phyloP scores from a whole-genome alignment of 768 basidiomycete species.

The Mycena venus region DNA sequence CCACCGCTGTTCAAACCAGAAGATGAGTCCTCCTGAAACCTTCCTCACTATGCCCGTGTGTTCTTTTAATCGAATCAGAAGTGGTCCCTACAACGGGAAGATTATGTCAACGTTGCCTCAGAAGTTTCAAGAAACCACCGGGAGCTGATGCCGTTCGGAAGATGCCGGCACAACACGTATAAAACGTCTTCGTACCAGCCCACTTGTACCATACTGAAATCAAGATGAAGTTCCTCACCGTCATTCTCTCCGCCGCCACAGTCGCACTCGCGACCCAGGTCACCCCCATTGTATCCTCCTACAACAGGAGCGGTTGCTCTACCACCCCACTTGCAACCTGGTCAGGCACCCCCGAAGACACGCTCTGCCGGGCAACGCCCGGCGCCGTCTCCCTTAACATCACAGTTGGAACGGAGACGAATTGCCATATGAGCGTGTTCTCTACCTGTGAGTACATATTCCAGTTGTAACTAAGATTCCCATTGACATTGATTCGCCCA shows the following conservation, averaged over 20 bases:
- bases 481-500: not conserved
- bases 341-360: constrained; percentile 4
- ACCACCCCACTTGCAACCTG: constrained; percentile 12
- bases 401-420: not conserved
- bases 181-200: no score
- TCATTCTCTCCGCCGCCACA: not conserved
- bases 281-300: constrained; percentile 10
- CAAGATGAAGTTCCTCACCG: not conserved
- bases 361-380: constrained; percentile 10
- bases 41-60: no score
- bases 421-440: constrained; percentile 8
- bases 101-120: no score
- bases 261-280: not conserved
- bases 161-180: no score
- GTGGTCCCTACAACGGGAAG: no score
- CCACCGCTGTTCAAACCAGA: no score
- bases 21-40: no score
- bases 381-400: constrained; percentile 10
- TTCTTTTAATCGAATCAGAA: no score
- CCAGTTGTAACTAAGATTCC: not conserved
- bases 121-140: no score
- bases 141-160: no score
- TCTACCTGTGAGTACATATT: constrained; percentile 8
- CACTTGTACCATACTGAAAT: no score
- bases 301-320: constrained; percentile 1